A percentile compares a stretch with the other conserved stretches of the same genome.
These are phyloP conservation scores for Simmondsia chinensis DNA, from an alignment of 148 eudicot genomes.

Conservation along the genomic window DNA sequence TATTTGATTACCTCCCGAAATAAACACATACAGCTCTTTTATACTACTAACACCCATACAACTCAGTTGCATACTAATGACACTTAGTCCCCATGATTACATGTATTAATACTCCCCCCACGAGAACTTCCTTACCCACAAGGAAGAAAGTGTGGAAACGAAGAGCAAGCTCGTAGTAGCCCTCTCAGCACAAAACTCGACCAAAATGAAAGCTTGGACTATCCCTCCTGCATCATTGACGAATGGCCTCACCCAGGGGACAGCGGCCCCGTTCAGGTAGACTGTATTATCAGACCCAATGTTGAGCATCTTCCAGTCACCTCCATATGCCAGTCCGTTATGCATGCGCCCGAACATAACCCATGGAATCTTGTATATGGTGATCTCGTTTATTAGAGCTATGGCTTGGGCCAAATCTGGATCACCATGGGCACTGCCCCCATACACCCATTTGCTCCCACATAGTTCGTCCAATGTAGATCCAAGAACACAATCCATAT, in stretches of 20 bases:
- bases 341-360: constrained; percentile 97
- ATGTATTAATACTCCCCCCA: too few species aligned
- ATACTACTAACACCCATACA: too few species aligned
- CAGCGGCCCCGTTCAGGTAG: constrained; percentile 80
- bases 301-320: constrained; percentile 66
- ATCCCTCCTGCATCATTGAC: constrained; percentile 20
- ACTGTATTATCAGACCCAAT: constrained; percentile 50
- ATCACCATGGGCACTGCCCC: constrained; percentile 89
- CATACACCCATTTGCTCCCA: constrained; percentile 72
- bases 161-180: too few species aligned
- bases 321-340: constrained; percentile 53
- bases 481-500: constrained; percentile 79
- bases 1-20: too few species aligned
- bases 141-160: too few species aligned
- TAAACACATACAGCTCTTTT: too few species aligned
- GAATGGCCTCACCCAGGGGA: constrained; percentile 53
- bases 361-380: constrained; percentile 42
- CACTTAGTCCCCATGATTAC: too few species aligned
- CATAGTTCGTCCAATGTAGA: constrained; percentile 72
- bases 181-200: constrained; percentile 40
- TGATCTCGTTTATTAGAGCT: constrained; percentile 45
- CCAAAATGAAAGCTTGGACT: constrained; percentile 48
- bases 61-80: too few species aligned
- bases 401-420: constrained; percentile 76
- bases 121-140: too few species aligned